Evolutionary conservation across 352 stramenopile genomes (phyloP).

Genomic region (Plasmopara muralis): DNA sequence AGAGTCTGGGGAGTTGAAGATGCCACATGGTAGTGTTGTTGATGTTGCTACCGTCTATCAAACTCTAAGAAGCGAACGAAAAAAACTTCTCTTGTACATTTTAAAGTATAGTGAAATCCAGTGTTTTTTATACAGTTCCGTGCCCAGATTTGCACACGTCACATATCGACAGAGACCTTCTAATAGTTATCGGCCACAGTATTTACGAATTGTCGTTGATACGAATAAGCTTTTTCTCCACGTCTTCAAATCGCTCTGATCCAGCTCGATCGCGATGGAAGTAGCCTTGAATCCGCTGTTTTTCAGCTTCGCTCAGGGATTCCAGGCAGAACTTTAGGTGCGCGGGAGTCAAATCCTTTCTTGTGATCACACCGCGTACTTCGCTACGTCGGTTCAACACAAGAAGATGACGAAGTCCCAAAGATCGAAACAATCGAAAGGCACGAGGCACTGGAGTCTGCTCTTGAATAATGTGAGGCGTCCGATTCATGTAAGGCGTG

Average conservation of each 20-base stretch:
- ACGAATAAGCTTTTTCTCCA: constrained; percentile 76
- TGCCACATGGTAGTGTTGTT: no score
- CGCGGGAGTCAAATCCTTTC: constrained; percentile 80
- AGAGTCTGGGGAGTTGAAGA: no score
- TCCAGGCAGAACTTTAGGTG: constrained; percentile 80
- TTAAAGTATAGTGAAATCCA: no score
- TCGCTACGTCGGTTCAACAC: constrained; percentile 88
- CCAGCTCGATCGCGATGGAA: constrained; percentile 63
- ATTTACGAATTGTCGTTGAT: constrained; percentile 81
- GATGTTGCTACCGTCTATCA: no score
- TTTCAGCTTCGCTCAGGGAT: constrained; percentile 68
- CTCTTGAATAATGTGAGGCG: constrained; percentile 93
- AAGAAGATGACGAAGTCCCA: constrained; percentile 94
- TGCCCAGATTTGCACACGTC: no score
- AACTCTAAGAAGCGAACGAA: no score
- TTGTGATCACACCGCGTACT: constrained; percentile 83
- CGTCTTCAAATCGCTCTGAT: constrained; percentile 73
- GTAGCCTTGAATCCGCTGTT: constrained; percentile 78
- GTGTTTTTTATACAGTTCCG: no score
- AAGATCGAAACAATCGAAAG: constrained; percentile 95
- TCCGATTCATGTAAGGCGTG: constrained; percentile 96
- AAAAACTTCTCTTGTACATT: no score
- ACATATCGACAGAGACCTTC: no score
- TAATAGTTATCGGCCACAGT: no score
- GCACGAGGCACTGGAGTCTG: constrained; percentile 90